Conservation (phyloP, 768 basidiomycete genomes). For the Boletus patriciae region DNA sequence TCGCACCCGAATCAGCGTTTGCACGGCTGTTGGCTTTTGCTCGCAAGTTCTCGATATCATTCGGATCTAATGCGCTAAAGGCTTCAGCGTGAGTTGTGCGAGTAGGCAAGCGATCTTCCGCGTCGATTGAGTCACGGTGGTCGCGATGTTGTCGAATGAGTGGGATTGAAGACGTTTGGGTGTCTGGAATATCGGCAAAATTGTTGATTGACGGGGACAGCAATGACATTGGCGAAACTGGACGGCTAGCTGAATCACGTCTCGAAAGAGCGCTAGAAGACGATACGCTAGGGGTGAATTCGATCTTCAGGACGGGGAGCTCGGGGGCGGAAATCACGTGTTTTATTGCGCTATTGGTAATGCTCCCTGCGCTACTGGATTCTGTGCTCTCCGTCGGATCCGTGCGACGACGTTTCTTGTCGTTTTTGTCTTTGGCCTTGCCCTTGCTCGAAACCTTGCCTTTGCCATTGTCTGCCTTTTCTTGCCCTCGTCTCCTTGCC, state of each 20-base stretch:
- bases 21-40: constrained; percentile 30
- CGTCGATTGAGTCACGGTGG: constrained; percentile 30
- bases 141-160: constrained; percentile 11
- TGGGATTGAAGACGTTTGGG: constrained; percentile 13
- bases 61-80: constrained; percentile 58
- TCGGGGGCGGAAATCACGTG: constrained; percentile 11
- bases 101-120: constrained; percentile 32
- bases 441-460: constrained; percentile 31
- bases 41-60: constrained; percentile 47
- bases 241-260: constrained; percentile 17
- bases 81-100: constrained; percentile 65
- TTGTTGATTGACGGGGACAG: constrained; percentile 8
- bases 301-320: constrained; percentile 9
- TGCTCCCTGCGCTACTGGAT: constrained; percentile 35
- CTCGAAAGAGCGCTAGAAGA: constrained; percentile 12
- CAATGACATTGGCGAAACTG: constrained; percentile 21
- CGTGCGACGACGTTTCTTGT: constrained; percentile 28
- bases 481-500: constrained; percentile 17
- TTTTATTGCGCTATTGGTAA: constrained; percentile 6
- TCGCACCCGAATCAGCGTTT: constrained; percentile 20
- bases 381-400: constrained; percentile 34
- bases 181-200: constrained; percentile 5
- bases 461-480: constrained; percentile 21
- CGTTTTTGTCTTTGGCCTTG: constrained; percentile 30
- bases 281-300: constrained; percentile 19